Evolutionary conservation across 1,139 yeast species (phyloP), one percentile per base, ranked within the genome.

Genomic region (Meyerozyma athensensis): DNA sequence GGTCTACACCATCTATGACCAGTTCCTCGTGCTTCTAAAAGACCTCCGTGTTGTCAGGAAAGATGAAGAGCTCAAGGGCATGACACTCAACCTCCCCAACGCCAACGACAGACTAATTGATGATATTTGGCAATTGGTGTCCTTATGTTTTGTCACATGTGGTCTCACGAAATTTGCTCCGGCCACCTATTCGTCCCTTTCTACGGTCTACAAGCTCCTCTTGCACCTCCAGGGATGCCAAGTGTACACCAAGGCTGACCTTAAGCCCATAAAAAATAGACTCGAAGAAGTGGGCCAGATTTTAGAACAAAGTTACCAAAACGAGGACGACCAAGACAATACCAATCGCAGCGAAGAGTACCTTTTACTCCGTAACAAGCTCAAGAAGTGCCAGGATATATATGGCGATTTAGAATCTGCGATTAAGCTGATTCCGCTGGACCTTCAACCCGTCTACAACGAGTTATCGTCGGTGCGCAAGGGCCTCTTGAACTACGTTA

Each of bases 141-240:
- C 95, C 10, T 67, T 92, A 39, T 85, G 95, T 46, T 86, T 89
- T 58, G 76, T 90, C 47, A 86, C 97, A 1, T 94, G 94, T 44
- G 98, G 98, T 3, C 70, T 87, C 49, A 84, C 84, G 39, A 82
- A 87, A 49, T 77, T 86, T 32, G 96, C 96, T 1, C 96, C 97
- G 1, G 96, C 97, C 3, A 86, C 96, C 1, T 92, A 85, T 61
- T 89, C 96, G 7, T 85, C 95, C 6, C 66, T 90, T 35, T 74
- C 89, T 33, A 86, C 97, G 0, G 95, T 92, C 8, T 80, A 80
- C 60, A 78, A 92, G 49, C 65, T 92, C 42, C 68, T 92, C 46
- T 85, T 79, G 44, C 97, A 90, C 60, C 67, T 90, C 43, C 75
- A 78, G 47, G 96, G 86, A 52, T 78, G 87, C 39, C 80, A 79